These are phyloP conservation scores for Elsinoe perseae DNA, from an alignment of 2,329 filamentous ascomycete species.

Conservation along the genomic window DNA sequence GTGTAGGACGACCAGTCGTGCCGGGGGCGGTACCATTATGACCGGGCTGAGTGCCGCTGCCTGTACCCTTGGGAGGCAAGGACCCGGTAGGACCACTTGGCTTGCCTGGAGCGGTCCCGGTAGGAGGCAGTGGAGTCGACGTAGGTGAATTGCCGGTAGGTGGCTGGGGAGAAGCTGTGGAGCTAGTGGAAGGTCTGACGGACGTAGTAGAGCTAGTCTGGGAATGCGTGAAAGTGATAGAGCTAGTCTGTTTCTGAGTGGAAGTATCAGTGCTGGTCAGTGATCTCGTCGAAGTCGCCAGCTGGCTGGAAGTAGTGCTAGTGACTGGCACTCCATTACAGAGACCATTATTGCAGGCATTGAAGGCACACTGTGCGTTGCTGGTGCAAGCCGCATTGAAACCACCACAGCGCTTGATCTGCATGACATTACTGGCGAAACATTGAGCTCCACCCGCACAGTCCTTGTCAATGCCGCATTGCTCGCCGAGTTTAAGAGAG, in stretches of 20 bases:
- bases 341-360: slow-evolving; percentile 23
- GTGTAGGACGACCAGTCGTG: not conserved
- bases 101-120: slow-evolving; percentile 1
- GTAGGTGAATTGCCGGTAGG: too few relatives aligned
- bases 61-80: not conserved
- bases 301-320: too few relatives aligned
- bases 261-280: too few relatives aligned
- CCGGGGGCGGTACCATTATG: not conserved
- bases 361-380: slow-evolving; percentile 23
- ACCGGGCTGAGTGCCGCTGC: not conserved
- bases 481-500: slow-evolving; percentile 21
- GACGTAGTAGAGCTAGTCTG: too few relatives aligned
- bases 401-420: slow-evolving; percentile 16
- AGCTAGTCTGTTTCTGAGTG: too few relatives aligned
- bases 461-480: slow-evolving; percentile 20
- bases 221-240: too few relatives aligned
- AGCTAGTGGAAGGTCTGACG: too few relatives aligned
- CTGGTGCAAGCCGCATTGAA: slow-evolving; percentile 23
- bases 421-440: slow-evolving; percentile 19
- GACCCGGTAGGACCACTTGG: not conserved
- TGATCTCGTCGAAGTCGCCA: too few relatives aligned
- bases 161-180: too few relatives aligned
- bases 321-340: slow-evolving; percentile 24
- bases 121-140: too few relatives aligned
- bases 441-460: slow-evolving; percentile 21